These are phyloP conservation scores for Fusarium bulbicola DNA, from an alignment of 2,329 filamentous ascomycete genomes.

Conservation along the genomic window DNA sequence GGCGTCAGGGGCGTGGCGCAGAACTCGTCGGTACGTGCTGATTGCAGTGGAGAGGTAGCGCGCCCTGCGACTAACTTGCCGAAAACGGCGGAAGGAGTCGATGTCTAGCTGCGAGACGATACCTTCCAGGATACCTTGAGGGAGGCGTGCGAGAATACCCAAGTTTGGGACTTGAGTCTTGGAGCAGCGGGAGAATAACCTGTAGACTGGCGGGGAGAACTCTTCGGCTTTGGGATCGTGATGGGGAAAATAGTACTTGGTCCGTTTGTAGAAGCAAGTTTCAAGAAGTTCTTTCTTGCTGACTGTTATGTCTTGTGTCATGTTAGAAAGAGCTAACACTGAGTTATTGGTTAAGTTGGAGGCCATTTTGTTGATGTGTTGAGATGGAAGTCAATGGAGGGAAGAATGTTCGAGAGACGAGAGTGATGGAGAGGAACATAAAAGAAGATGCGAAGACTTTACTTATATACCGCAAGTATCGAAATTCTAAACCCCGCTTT, in stretches of 20 bases:
- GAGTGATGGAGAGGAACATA: accelerated
- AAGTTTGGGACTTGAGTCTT: neutral
- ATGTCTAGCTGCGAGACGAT: neutral
- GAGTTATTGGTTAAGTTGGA: accelerated
- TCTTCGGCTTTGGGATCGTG: neutral
- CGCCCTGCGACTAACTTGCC: neutral
- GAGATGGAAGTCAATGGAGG: neutral
- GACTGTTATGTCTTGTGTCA: accelerated
- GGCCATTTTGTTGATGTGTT: neutral
- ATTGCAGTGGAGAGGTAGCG: neutral
- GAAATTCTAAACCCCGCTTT: neutral
- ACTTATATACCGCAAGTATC: accelerated
- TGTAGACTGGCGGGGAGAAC: accelerated
- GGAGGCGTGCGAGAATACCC: accelerated
- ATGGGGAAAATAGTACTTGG: neutral
- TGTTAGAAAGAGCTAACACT: accelerated
- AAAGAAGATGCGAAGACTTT: accelerated
- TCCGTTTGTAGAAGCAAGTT: slow-evolving; percentile 12
- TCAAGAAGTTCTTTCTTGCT: neutral
- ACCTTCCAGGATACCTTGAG: neutral
- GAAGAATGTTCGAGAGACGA: neutral
- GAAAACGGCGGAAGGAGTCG: neutral
- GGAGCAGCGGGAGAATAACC: neutral
- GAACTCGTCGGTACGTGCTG: neutral
- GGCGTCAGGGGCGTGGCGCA: neutral